Evolutionary conservation across 139 green algal genomes (phyloP), one percentile per base, ranked within the genome.

Genomic region (Closterium sp.): DNA sequence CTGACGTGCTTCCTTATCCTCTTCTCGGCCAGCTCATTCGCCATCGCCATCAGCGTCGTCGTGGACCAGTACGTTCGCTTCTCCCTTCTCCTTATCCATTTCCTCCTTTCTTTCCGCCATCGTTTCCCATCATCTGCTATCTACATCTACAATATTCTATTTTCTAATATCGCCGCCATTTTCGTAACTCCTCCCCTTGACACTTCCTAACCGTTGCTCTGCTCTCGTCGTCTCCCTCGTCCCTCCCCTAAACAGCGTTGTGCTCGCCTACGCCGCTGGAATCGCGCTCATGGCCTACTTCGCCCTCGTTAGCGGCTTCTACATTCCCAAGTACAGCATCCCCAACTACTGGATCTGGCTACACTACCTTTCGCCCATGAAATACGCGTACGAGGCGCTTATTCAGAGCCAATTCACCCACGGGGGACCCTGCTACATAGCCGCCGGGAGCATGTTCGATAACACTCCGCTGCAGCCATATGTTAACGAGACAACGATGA

Each of bases 281-380:
- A 30, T 89, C 19, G 89, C 89, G 7, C 19, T 94, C 17, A 94
- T 91, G 19, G 91, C 91, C 5, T 94, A 90, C 88, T 90, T 94
- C 31, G 29, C 90, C 22, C 91, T 94, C 0, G 30, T 92, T 9
- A 70, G 32, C 73, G 91, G 91, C 29, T 94, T 94, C 27, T 94
- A 94, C 89, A 94, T 93, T 90, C 50, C 50, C 24, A n/a, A 34
- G 5, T 31, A n/a, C 22, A 42, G 91, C 31, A 95, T 95, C 7
- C 93, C 93, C 62, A 38, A 31, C 10, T 95, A 95, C 50, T 96
- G 93, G 93, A 91, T 95, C 0, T 95, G 93, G 93, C 21, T 95
- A 19, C 89, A 95, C 92, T 95, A 96, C 89, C 34, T 95, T 28
- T 95, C 92, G 17, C 50, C 38, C 24, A 93, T 95, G 88, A 95